These are phyloP conservation scores for Tetrapisispora taiwanensis DNA, from an alignment of 805 yeast species.

Conservation along the genomic window DNA sequence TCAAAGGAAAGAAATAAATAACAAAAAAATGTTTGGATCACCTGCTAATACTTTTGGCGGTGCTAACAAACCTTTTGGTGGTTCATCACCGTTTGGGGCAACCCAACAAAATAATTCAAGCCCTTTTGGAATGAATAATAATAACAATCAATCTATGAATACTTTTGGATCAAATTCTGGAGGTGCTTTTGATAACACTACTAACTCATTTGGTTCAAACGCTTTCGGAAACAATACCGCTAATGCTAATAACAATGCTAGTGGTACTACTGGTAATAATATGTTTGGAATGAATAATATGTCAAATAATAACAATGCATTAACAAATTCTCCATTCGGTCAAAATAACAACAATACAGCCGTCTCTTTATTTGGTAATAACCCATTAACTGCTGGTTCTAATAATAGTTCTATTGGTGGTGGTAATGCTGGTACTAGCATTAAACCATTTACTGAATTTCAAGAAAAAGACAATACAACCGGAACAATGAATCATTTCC, in stretches of 20 bases:
- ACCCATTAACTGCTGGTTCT: slow-evolving; percentile 11
- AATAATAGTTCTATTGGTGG: slow-evolving; percentile 8
- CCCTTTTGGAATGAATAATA: slow-evolving; percentile 2
- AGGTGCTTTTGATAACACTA: background rate
- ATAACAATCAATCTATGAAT: slow-evolving; percentile 11
- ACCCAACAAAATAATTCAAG: slow-evolving; percentile 18
- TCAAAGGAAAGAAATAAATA: too few relatives aligned
- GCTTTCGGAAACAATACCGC: slow-evolving; percentile 7
- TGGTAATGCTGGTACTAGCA: slow-evolving; percentile 46
- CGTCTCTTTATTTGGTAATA: slow-evolving; percentile 11
- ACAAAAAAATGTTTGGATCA: slow-evolving; percentile 17
- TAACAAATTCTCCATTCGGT: slow-evolving; percentile 2
- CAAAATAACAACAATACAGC: background rate
- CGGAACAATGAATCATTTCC: slow-evolving; percentile 48
- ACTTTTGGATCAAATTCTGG: slow-evolving; percentile 1
- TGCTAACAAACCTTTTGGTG: slow-evolving; percentile 14
- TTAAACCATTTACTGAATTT: slow-evolving; percentile 57
- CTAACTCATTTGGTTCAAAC: slow-evolving; percentile 32
- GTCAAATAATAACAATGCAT: slow-evolving; percentile 13
- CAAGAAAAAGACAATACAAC: slow-evolving; percentile 61
- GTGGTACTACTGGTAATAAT: slow-evolving; percentile 4
- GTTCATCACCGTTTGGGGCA: slow-evolving; percentile 15
- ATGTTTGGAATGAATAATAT: slow-evolving; percentile 33
- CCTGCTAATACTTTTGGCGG: slow-evolving; percentile 16
- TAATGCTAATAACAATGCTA: slow-evolving; percentile 4